Evolutionary conservation across 305 asterid genomes (phyloP).

Genomic region (Fraxinus sp.): DNA sequence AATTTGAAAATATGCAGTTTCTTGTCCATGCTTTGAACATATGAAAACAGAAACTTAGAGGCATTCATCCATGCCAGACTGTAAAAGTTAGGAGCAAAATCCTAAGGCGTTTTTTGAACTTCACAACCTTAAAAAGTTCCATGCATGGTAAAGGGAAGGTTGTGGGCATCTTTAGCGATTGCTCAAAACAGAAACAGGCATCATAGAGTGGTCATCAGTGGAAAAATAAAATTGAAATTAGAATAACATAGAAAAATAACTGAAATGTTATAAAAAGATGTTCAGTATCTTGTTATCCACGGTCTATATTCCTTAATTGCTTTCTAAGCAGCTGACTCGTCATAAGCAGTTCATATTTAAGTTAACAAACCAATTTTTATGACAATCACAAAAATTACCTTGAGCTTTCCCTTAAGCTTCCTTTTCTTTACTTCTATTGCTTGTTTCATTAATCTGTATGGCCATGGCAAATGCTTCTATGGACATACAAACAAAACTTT

Average conservation of each 20-base stretch:
- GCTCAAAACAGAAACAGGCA: not conserved
- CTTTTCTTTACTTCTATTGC: not conserved
- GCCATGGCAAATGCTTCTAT: not conserved
- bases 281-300: not conserved
- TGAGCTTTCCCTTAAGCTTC: conserved; percentile 2
- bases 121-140: not conserved
- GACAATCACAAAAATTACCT: conserved; percentile 7
- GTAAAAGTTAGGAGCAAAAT: conserved; percentile 3
- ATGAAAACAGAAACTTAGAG: not conserved
- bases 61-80: conserved; percentile 2
- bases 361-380: not conserved
- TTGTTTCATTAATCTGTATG: not conserved
- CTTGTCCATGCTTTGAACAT: not conserved
- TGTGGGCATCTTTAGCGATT: not conserved
- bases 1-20: conserved; percentile 9
- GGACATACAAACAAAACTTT: not conserved
- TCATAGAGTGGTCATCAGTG: not conserved
- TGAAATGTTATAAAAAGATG: not conserved
- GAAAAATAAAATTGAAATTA: not conserved
- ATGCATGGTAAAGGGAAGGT: not conserved
- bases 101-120: not conserved
- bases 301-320: conserved; percentile 1
- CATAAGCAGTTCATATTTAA: not conserved
- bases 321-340: not conserved
- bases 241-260: not conserved